These are phyloP conservation scores for Pseudopithomyces chartarum DNA, from an alignment of 2,329 filamentous ascomycete species.

Conservation along the genomic window DNA sequence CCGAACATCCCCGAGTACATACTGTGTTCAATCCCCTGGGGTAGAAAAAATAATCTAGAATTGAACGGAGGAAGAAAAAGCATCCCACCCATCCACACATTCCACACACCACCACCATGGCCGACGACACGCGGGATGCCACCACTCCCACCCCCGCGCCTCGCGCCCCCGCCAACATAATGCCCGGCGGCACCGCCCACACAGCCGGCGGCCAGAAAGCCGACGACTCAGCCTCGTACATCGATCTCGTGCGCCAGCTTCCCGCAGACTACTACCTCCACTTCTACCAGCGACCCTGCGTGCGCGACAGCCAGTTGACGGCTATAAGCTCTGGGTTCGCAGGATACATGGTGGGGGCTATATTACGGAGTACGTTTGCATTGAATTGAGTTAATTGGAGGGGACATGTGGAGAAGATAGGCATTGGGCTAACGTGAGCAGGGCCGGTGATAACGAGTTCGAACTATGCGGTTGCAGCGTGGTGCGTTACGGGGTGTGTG, in stretches of 20 bases:
- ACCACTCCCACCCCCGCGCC: slow-evolving; percentile 22
- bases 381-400: background rate
- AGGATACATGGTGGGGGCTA: slow-evolving; percentile 72
- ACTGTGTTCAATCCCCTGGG: background rate
- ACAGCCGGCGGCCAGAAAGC: slow-evolving; percentile 61
- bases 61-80: background rate
- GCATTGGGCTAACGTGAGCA: slow-evolving; percentile 33
- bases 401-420: slow-evolving; percentile 10
- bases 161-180: slow-evolving; percentile 38
- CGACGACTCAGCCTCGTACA: slow-evolving; percentile 45
- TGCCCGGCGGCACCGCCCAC: slow-evolving; percentile 63
- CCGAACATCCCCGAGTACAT: background rate
- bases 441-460: slow-evolving; percentile 69
- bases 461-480: slow-evolving; percentile 85
- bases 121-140: slow-evolving; percentile 51
- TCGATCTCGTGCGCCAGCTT: slow-evolving; percentile 70
- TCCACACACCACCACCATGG: slow-evolving; percentile 45
- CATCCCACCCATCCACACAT: background rate
- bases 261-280: slow-evolving; percentile 71
- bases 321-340: slow-evolving; percentile 82
- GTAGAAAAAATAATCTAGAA: background rate
- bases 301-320: slow-evolving; percentile 78
- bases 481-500: slow-evolving; percentile 69
- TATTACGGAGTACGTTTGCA: slow-evolving; percentile 71
- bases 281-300: slow-evolving; percentile 81